Evolutionary conservation across 441 rosid genomes (phyloP).

Genomic region (Mallotus japonicus): DNA sequence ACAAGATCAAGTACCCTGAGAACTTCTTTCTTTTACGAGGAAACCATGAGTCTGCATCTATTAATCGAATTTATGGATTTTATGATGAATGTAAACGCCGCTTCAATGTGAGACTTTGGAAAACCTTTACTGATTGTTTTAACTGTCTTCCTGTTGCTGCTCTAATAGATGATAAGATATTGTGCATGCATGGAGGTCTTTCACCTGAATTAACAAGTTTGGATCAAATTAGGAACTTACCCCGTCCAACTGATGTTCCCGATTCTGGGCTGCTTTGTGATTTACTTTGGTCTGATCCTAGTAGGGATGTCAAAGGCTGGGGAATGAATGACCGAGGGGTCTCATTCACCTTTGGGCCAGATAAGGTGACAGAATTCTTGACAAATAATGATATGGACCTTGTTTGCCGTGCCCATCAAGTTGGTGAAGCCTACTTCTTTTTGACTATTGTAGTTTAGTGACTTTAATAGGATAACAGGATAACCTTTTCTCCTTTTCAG

Average conservation of each 20-base stretch:
- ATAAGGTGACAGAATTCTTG: conserved; percentile 76
- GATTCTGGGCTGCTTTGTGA: conserved; percentile 91
- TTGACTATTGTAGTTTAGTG: background rate
- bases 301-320: conserved; percentile 83
- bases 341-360: conserved; percentile 83
- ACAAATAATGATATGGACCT: conserved; percentile 78
- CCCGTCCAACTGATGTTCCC: conserved; percentile 78
- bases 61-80: conserved; percentile 87
- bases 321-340: conserved; percentile 96
- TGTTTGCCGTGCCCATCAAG: conserved; percentile 98
- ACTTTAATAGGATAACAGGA: conserved; percentile 8
- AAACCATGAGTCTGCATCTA: conserved; percentile 95
- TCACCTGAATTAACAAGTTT: conserved; percentile 80
- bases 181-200: conserved; percentile 98
- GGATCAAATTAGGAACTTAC: conserved; percentile 72
- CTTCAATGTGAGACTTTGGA: conserved; percentile 87
- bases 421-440: conserved; percentile 22
- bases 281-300: conserved; percentile 97
- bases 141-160: conserved; percentile 95
- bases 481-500: conserved; percentile 30
- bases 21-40: conserved; percentile 90
- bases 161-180: conserved; percentile 77
- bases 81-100: conserved; percentile 92
- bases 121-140: conserved; percentile 78
- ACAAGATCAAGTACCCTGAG: conserved; percentile 89